Evolutionary conservation across 495 filamentous ascomycete species (phyloP).

Genomic region (Annulohypoxylon nitens): DNA sequence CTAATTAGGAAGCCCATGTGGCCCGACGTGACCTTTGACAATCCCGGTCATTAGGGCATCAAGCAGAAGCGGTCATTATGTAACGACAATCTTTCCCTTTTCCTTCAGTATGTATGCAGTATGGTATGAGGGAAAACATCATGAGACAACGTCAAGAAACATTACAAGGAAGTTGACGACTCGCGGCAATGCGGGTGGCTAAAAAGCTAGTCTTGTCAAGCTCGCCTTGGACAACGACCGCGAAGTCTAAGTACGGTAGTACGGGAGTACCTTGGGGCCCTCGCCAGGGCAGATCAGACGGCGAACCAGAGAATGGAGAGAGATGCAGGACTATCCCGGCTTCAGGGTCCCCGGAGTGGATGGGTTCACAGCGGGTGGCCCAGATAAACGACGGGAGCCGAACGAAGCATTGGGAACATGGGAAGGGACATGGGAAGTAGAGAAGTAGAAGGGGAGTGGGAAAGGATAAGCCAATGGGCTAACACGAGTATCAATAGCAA

Average conservation of each 20-base stretch:
- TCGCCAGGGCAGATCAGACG: slow-evolving; percentile 41
- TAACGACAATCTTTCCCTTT: slow-evolving; percentile 56
- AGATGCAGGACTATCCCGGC: slow-evolving; percentile 49
- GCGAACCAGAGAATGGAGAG: slow-evolving; percentile 43
- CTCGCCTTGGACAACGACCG: slow-evolving; percentile 40
- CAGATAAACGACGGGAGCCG: slow-evolving; percentile 47
- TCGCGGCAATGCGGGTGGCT: slow-evolving; percentile 48
- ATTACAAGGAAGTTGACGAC: slow-evolving; percentile 50
- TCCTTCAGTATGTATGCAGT: slow-evolving; percentile 52
- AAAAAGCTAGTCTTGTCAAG: slow-evolving; percentile 49
- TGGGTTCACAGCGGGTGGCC: slow-evolving; percentile 47
- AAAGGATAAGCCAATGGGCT: slow-evolving; percentile 43
- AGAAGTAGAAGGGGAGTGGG: slow-evolving; percentile 27
- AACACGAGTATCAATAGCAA: slow-evolving; percentile 37
- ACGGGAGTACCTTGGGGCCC: slow-evolving; percentile 35
- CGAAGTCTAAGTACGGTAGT: slow-evolving; percentile 46
- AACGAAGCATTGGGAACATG: slow-evolving; percentile 45
- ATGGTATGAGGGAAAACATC: slow-evolving; percentile 51
- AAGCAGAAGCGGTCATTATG: slow-evolving; percentile 51
- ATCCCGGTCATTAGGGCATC: slow-evolving; percentile 53
- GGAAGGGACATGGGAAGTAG: neutral
- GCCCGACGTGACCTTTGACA: slow-evolving; percentile 54
- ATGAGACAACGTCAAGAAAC: slow-evolving; percentile 53
- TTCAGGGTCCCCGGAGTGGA: slow-evolving; percentile 35
- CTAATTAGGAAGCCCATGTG: slow-evolving; percentile 55